Evolutionary conservation across 768 basidiomycete genomes (phyloP), one percentile per base, ranked within the genome.

Genomic region (Serendipita vermifera): DNA sequence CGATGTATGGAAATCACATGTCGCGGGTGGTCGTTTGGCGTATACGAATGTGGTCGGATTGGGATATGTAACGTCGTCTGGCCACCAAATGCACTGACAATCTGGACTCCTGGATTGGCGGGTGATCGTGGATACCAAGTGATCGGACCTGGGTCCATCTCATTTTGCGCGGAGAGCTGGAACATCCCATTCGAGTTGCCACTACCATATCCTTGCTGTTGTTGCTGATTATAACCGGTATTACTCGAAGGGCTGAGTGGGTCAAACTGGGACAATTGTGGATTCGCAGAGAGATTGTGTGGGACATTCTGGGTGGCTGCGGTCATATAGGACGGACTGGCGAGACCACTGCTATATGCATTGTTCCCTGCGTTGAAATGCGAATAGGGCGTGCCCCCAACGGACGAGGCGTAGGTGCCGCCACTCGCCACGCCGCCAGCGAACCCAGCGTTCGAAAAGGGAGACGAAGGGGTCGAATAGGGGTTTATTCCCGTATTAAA

Each of bases 1-100:
- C 87, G 87, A 66, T 87, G 77, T 2, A 68, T 66, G 40, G 78
- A 79, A 55, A 88, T 78, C 60, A 74, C 78, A 40, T 85, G 78
- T 36, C 83, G 77, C 0, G 87, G 87, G 61, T 89, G 87, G 69
- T 5, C 74, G 68, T 9, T 36, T 9, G 51, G 35, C 20, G 20
- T 20, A 22, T 56, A 29, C n/a, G n/a, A 24, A 56, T 43, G 55
- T 7, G 27, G 57, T 53, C 22, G 54, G 22, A 38, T 38, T 3
- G 43, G 56, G 2, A 33, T 31, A 26, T 57, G 51, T 14, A 33
- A 22, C 32, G 48, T 40, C 27, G 46, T 38, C 11, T 57, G 36
- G 26, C 48, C 29, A 31, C 33, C 31, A 31, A 41, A 35, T 5
- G 17, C 33, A 9, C 22, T 43, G 20, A 57, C 40, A 17, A 54